phyloP scores from a whole-genome alignment of 495 filamentous ascomycete species.

The Talaromyces ruber region DNA sequence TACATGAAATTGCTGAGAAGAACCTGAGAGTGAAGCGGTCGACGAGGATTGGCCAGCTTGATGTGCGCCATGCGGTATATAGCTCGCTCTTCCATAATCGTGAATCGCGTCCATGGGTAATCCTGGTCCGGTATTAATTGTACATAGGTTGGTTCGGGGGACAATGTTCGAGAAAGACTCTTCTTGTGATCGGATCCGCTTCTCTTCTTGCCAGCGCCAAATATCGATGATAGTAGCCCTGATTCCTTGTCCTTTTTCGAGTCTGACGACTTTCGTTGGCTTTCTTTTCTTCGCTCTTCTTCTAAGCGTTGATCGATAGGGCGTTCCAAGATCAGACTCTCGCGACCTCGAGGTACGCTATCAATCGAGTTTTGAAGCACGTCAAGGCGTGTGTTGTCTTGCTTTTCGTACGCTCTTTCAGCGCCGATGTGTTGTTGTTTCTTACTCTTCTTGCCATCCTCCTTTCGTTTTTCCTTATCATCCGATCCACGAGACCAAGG shows the following conservation, averaged over 20 bases:
- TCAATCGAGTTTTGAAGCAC: conserved; percentile 76
- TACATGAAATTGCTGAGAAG: conserved; percentile 99
- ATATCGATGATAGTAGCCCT: conserved; percentile 80
- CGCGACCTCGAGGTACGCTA: conserved; percentile 55
- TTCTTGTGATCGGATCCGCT: conserved; percentile 58
- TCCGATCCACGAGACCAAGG: conserved; percentile 66
- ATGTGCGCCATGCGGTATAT: conserved; percentile 99
- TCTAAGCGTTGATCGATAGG: conserved; percentile 64
- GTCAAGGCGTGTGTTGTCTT: conserved; percentile 74
- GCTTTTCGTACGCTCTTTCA: conserved; percentile 46
- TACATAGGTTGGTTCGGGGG: conserved; percentile 68
- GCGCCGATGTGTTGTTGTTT: conserved; percentile 42
- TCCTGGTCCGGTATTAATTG: conserved; percentile 77
- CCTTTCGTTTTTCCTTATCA: conserved; percentile 62
- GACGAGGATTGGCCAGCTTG: conserved; percentile 93
- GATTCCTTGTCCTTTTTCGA: conserved; percentile 81
- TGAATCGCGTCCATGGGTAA: conserved; percentile 93
- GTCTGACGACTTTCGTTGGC: conserved; percentile 60
- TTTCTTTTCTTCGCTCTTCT: conserved; percentile 80
- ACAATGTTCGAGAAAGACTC: conserved; percentile 63
- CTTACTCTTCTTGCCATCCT: conserved; percentile 52
- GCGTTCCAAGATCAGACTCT: conserved; percentile 77
- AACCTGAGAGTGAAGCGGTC: conserved; percentile 89
- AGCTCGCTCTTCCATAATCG: conserved; percentile 89
- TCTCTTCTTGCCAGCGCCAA: conserved; percentile 81